Conservation (phyloP, 2,329 filamentous ascomycete genomes). For the Colletotrichum sp. region DNA sequence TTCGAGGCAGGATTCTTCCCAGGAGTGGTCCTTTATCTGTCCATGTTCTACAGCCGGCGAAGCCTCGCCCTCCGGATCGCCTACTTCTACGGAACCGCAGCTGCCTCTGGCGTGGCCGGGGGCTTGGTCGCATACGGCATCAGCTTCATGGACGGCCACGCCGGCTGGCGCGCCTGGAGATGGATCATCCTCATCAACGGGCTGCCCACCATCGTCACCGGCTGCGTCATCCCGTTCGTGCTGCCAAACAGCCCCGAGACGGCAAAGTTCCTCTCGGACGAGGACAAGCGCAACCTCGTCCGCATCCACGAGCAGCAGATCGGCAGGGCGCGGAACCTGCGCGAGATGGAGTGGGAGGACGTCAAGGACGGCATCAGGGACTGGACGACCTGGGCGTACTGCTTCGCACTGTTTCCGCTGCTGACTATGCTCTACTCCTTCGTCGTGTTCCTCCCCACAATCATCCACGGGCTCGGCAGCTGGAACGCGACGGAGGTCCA, state of each 20-base stretch:
- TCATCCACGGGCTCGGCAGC: conserved; percentile 65
- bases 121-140: conserved; percentile 70
- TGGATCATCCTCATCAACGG: conserved; percentile 69
- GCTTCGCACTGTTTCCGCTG: conserved; percentile 34
- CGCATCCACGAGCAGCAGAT: conserved; percentile 26
- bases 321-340: conserved; percentile 30
- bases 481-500: conserved; percentile 65
- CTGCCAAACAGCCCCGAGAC: conserved; percentile 58
- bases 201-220: conserved; percentile 51
- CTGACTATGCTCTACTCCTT: conserved; percentile 36
- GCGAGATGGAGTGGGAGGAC: conserved; percentile 32
- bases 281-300: conserved; percentile 45
- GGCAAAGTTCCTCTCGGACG: conserved; percentile 49
- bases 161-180: conserved; percentile 65
- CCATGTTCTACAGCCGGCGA: conserved; percentile 67
- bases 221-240: conserved; percentile 20
- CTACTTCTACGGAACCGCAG: conserved; percentile 65
- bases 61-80: conserved; percentile 67
- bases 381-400: conserved; percentile 31
- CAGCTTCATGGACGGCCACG: conserved; percentile 64
- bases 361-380: conserved; percentile 33
- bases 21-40: conserved; percentile 62
- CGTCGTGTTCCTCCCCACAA: conserved; percentile 41
- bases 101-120: conserved; percentile 67
- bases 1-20: conserved; percentile 67